Conservation (phyloP, 2,329 filamentous ascomycete genomes). For the Didymosphaeria variabile region DNA sequence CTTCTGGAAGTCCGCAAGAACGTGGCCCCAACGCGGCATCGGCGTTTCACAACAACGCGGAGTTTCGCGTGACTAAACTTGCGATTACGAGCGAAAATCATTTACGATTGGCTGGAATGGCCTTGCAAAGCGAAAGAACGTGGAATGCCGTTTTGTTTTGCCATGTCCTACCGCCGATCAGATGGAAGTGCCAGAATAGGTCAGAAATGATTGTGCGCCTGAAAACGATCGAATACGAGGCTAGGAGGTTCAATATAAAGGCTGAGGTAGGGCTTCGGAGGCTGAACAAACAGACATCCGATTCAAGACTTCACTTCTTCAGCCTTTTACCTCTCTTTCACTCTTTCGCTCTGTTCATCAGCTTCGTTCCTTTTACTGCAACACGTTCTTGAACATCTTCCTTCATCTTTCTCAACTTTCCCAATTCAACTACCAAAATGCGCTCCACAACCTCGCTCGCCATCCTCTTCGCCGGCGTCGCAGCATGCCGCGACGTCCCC, state of each 20-base stretch:
- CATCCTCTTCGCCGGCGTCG: slow-evolving; percentile 18
- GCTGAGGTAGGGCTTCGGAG: background rate
- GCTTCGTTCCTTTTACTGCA: background rate
- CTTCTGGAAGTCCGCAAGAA: slow-evolving; percentile 6
- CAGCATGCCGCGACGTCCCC: slow-evolving; percentile 22
- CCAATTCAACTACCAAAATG: slow-evolving; percentile 14
- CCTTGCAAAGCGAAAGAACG: slow-evolving; percentile 4
- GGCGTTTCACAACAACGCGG: slow-evolving; percentile 10
- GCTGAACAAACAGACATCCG: slow-evolving; percentile 6
- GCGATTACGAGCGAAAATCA: background rate
- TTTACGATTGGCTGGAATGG: background rate
- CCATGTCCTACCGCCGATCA: background rate
- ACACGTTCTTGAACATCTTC: background rate
- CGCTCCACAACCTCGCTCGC: slow-evolving; percentile 19
- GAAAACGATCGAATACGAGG: background rate
- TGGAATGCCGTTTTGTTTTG: background rate
- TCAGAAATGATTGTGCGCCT: slow-evolving; percentile 1
- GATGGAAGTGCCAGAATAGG: background rate
- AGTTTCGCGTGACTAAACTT: slow-evolving; percentile 10
- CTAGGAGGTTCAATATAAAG: slow-evolving; percentile 4
- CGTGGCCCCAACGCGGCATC: slow-evolving; percentile 3
- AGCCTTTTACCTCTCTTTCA: background rate
- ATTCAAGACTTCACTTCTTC: background rate
- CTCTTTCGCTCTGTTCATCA: background rate
- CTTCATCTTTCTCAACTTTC: background rate